These are phyloP conservation scores for Pleurotus citrinopileatus DNA, from an alignment of 768 basidiomycete genomes.

Conservation along the genomic window DNA sequence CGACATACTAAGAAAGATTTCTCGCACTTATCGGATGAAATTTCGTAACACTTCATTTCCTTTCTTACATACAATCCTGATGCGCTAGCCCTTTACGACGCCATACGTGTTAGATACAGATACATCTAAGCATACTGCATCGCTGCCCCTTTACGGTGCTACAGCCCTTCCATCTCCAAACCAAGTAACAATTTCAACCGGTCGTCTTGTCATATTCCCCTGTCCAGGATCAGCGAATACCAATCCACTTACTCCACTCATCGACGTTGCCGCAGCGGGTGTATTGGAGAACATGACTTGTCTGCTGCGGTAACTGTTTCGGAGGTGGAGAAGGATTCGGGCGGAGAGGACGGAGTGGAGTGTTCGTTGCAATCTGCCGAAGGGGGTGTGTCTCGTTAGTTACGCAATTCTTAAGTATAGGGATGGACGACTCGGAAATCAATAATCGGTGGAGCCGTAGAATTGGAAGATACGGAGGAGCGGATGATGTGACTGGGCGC, in stretches of 20 bases:
- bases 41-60: neutral
- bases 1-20: neutral
- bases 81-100: too few relatives aligned
- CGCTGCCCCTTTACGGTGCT: neutral
- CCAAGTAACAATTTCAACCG: neutral
- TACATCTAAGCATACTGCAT: neutral
- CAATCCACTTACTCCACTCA: neutral
- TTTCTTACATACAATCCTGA: neutral
- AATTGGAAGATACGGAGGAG: too few relatives aligned
- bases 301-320: neutral
- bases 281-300: constrained; percentile 1
- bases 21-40: neutral
- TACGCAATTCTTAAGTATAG: too few relatives aligned
- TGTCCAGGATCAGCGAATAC: constrained; percentile 1
- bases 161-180: neutral
- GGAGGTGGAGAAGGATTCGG: constrained; percentile 8
- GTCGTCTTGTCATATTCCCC: neutral
- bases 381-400: neutral
- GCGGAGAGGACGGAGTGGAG: constrained; percentile 10
- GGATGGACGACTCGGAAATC: too few relatives aligned
- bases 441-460: too few relatives aligned
- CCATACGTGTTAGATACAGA: too few relatives aligned
- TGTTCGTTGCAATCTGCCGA: constrained; percentile 7
- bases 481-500: neutral
- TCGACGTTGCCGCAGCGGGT: neutral